Evolutionary conservation across 495 filamentous ascomycete species (phyloP).

Genomic region (Xylaria palmicola): DNA sequence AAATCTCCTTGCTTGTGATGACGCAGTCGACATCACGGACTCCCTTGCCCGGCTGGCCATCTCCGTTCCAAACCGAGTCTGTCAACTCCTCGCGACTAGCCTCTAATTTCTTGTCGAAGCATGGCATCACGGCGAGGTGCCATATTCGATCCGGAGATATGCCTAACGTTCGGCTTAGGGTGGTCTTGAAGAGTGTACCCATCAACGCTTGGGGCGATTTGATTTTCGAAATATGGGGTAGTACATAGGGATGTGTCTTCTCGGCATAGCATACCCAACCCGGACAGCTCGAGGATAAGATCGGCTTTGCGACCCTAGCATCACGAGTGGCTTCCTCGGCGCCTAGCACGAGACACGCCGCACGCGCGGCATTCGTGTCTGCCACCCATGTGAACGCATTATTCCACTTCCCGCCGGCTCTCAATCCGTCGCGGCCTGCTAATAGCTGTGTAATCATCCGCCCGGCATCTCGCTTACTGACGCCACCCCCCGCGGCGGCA

Average conservation of each 20-base stretch:
- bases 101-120: conserved; percentile 98
- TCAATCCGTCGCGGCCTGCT: conserved; percentile 65
- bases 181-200: conserved; percentile 85
- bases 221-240: conserved; percentile 85
- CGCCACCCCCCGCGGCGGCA: conserved; percentile 71
- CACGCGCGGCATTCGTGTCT: conserved; percentile 78
- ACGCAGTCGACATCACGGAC: conserved; percentile 94
- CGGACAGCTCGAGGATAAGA: conserved; percentile 88
- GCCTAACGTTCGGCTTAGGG: conserved; percentile 66
- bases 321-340: conserved; percentile 67
- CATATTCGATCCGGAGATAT: conserved; percentile 80
- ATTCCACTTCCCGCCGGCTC: conserved; percentile 63
- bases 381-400: conserved; percentile 84
- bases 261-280: conserved; percentile 99
- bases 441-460: conserved; percentile 83
- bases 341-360: conserved; percentile 72
- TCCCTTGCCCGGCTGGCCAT: conserved; percentile 46
- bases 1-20: conserved; percentile 88
- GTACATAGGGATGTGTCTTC: conserved; percentile 89
- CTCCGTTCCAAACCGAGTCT: conserved; percentile 65
- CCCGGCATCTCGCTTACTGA: conserved; percentile 70
- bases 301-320: conserved; percentile 54
- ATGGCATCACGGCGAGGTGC: conserved; percentile 95
- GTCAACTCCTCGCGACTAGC: conserved; percentile 92
- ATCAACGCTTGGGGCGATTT: conserved; percentile 93